Evolutionary conservation across 225 moss, liverwort and hornwort species (phyloP).

Genomic region (Bryoerythrophyllum caledonicum): DNA sequence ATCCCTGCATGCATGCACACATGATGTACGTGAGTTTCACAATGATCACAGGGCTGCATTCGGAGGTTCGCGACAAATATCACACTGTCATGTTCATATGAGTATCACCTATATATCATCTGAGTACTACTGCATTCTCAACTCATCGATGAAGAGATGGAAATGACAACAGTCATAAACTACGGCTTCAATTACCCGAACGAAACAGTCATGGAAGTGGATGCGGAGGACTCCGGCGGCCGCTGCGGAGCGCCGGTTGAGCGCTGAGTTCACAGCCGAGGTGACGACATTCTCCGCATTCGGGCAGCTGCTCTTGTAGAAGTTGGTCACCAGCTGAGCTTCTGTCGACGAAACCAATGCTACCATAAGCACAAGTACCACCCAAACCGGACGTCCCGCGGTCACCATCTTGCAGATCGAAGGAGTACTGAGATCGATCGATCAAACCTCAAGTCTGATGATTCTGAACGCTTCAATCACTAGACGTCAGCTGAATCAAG

Average conservation of each 20-base stretch:
- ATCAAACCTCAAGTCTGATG: neutral
- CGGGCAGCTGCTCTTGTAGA: conserved; percentile 25
- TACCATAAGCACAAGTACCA: neutral
- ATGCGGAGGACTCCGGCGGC: conserved; percentile 21
- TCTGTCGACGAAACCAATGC: neutral
- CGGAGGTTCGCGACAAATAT: no score
- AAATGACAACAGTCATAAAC: no score
- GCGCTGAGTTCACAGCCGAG: conserved; percentile 14
- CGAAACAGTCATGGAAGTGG: conserved; percentile 38
- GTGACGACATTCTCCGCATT: conserved; percentile 16
- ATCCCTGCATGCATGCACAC: conserved; percentile 27
- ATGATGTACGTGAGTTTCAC: no score
- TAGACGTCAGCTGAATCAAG: no score
- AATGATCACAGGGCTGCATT: no score
- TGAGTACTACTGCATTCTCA: no score
- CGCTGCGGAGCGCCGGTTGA: neutral
- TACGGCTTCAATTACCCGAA: neutral
- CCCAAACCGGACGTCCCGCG: neutral
- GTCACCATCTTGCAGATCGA: neutral
- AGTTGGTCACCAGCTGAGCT: conserved; percentile 19
- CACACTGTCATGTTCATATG: no score
- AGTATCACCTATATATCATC: no score
- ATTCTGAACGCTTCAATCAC: neutral
- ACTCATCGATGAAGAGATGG: no score
- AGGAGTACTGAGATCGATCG: neutral